Conservation (phyloP, 1,284 basidiomycete species). For the Cryptococcus amylolentus region DNA sequence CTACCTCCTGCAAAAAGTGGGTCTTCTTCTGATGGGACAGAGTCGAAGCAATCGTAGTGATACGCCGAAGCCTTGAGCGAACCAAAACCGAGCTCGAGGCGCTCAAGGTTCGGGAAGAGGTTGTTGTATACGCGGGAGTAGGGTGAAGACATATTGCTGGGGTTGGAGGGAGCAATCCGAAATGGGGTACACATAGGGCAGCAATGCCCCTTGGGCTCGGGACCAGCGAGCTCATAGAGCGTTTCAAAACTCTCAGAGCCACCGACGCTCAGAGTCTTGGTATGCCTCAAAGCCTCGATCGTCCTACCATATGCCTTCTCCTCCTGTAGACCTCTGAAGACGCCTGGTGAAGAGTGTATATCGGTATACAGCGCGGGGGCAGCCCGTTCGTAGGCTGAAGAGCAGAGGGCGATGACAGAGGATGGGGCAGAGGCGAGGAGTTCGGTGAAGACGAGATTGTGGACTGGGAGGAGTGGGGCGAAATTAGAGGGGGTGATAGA, state of each 20-base stretch:
- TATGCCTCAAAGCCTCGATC: not conserved
- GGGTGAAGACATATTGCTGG: too few relatives aligned
- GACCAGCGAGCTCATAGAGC: not conserved
- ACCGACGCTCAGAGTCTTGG: not conserved
- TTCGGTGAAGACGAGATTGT: not conserved
- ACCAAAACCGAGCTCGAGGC: not conserved
- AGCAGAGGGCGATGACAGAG: not conserved
- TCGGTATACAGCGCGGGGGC: not conserved
- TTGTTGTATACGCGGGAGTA: not conserved
- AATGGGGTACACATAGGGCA: too few relatives aligned
- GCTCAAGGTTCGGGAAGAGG: not conserved
- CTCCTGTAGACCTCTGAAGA: not conserved
- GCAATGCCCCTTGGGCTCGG: not conserved
- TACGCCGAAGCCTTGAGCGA: not conserved
- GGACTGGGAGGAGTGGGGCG: not conserved
- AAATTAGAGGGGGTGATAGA: not conserved
- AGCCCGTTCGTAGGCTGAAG: not conserved
- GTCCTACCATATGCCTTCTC: not conserved
- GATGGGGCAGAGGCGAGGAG: not conserved
- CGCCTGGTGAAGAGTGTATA: not conserved
- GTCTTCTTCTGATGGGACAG: too few relatives aligned
- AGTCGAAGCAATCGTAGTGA: too few relatives aligned
- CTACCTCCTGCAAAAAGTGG: too few relatives aligned
- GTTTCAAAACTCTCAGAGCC: not conserved
- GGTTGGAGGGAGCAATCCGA: too few relatives aligned